Percentiles rank a stretch among this genome's conserved stretches.
phyloP scores from a whole-genome alignment of 441 rosid species.

The Brassica hybrid region DNA sequence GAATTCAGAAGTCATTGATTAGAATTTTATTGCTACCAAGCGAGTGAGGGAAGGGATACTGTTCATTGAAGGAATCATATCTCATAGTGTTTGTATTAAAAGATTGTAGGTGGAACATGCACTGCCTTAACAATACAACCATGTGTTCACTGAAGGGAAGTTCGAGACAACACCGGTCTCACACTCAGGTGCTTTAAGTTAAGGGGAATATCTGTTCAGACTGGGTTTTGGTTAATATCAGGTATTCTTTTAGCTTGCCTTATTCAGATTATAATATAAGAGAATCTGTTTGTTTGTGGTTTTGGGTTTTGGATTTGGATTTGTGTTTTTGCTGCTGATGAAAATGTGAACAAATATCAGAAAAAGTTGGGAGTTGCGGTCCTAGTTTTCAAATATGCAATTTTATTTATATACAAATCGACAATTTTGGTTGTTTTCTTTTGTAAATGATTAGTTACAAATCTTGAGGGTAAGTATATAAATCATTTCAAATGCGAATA shows the following conservation, averaged over 20 bases:
- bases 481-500: conserved; percentile 3
- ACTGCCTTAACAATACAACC: conserved; percentile 84
- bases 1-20: too few relatives aligned
- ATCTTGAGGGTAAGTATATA: conserved; percentile 1
- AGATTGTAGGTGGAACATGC: conserved; percentile 81
- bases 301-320: conserved; percentile 27
- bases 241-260: conserved; percentile 30
- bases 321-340: conserved; percentile 21
- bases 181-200: conserved; percentile 81
- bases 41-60: background rate
- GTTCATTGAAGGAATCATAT: background rate
- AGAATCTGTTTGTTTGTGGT: conserved; percentile 35
- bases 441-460: conserved; percentile 9
- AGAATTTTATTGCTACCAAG: too few relatives aligned
- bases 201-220: background rate
- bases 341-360: conserved; percentile 24
- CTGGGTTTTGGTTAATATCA: conserved; percentile 22
- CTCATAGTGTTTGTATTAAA: conserved; percentile 12
- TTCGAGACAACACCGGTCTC: too few relatives aligned
- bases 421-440: conserved; percentile 9
- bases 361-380: conserved; percentile 24
- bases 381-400: conserved; percentile 19
- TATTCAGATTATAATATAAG: conserved; percentile 32
- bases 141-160: conserved; percentile 66
- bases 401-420: background rate